These are phyloP conservation scores for Castanea mollissima DNA, from an alignment of 306 rosid genomes.

Conservation along the genomic window DNA sequence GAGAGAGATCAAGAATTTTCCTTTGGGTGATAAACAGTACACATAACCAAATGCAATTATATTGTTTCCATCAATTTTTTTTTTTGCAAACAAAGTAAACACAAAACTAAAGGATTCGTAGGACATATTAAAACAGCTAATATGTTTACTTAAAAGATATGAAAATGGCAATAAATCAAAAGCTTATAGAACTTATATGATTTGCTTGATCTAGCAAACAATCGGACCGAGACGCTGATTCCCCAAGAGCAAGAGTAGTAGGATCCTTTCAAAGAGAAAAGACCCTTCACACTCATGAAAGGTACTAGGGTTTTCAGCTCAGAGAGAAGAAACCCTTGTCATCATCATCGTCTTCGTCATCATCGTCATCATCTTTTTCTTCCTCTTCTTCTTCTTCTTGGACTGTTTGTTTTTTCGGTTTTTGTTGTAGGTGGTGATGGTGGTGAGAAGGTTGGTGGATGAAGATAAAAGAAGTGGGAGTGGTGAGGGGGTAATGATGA, in stretches of 20 bases:
- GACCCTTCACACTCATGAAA: constrained; percentile 30
- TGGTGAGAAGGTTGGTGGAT: constrained; percentile 11
- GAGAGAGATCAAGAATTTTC: neutral
- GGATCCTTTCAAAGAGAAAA: constrained; percentile 40
- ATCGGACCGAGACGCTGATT: constrained; percentile 99
- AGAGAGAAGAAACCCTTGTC: constrained; percentile 15
- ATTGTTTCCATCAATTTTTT: neutral
- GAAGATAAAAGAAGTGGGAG: constrained; percentile 37
- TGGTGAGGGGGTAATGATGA: constrained; percentile 67
- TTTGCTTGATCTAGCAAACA: constrained; percentile 50
- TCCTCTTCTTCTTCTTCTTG: constrained; percentile 11
- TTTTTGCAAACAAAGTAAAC: neutral
- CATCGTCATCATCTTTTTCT: constrained; percentile 18
- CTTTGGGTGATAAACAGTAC: neutral
- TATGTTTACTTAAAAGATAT: neutral
- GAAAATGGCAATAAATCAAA: neutral
- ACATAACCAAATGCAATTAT: neutral
- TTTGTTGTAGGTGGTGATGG: constrained; percentile 14
- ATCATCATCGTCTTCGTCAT: constrained; percentile 12
- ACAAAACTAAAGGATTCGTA: neutral
- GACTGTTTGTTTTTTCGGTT: constrained; percentile 2
- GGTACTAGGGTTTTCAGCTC: constrained; percentile 49
- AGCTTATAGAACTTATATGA: constrained; percentile 17
- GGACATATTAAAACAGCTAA: neutral
- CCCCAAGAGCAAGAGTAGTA: constrained; percentile 57